Base-by-base conservation (phyloP, 2,329 filamentous ascomycete genomes). In the Botrytis fragariae region DNA sequence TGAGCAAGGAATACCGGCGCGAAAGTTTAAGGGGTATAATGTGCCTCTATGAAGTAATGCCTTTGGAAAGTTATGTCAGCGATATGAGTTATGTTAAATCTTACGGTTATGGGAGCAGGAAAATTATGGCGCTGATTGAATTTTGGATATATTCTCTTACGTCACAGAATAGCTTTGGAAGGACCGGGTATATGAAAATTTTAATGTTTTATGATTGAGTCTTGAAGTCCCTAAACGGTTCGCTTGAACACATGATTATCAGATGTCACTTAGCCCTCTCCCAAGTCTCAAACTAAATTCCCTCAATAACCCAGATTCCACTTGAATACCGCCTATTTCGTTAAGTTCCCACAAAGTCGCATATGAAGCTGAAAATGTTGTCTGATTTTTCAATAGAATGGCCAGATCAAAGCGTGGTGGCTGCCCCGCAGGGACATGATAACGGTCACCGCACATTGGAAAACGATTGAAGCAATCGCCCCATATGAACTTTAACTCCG, bases 1-100 rank as follows among this genome's bases (percentile, higher is more conserved):
- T 70, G 57, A 61, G 48, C 67, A 63, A 6, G 35, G 42, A 18
- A 20, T 73, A 29, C 68, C 72, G 25, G 72, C 72, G 32, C 69
- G 67, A 48, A 71, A 45, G 39, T 71, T 71, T 10, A 64, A 71
- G 39, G 45, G 60, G 9, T 73, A 71, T 29, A 37, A 37, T 12
- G 37, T 73, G 16, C 72, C 68, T 45, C 25, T 54, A 12, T 73
- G 35, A 73, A 32, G 37, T 35, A 25, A 9, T 32, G 6, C 2
- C 2, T 44, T 29, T 5, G 10, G 20, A 42, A 3, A n/a, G 9
- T 32, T 42, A 57, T 69, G 25, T 20, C 12, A 44, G 16, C 35
- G 65, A 69, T 57, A 54, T 29, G 37, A 37, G 6, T 69, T 68
- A 68, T 57, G 65, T 68, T 16, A 57, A n/a, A 44, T 69, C 35